Percentiles rank a stretch among this genome's conserved stretches.
phyloP scores from a whole-genome alignment of 2,329 filamentous ascomycete genomes.

The Waltergamsia citrina region DNA sequence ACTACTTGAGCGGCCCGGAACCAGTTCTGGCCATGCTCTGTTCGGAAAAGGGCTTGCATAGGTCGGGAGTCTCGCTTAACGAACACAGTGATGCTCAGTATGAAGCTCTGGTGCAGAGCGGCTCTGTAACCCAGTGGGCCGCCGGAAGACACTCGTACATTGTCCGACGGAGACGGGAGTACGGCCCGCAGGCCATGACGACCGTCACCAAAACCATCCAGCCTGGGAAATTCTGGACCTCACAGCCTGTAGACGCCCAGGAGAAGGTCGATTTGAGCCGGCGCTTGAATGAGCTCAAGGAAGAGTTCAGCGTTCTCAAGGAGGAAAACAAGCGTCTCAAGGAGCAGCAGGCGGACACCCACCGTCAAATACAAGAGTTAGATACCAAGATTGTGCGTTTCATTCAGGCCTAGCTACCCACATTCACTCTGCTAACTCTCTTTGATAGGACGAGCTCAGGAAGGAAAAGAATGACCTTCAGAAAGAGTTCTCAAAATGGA shows the following conservation, averaged over 20 bases:
- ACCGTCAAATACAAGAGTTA: slow-evolving; percentile 31
- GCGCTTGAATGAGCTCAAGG: slow-evolving; percentile 32
- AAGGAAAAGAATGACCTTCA: slow-evolving; percentile 60
- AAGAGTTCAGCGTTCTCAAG: slow-evolving; percentile 23
- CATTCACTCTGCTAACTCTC: neutral
- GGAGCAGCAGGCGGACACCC: slow-evolving; percentile 28
- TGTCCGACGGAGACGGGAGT: slow-evolving; percentile 66
- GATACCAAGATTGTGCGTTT: slow-evolving; percentile 24
- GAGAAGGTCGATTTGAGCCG: slow-evolving; percentile 53
- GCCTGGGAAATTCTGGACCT: slow-evolving; percentile 62
- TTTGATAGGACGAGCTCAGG: slow-evolving; percentile 35
- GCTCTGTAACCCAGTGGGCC: slow-evolving; percentile 59
- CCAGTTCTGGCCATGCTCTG: slow-evolving; percentile 85
- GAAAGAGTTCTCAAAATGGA: slow-evolving; percentile 53
- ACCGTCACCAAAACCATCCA: slow-evolving; percentile 54
- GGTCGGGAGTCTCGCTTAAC: slow-evolving; percentile 52
- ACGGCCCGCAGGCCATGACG: slow-evolving; percentile 64
- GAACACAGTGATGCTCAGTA: slow-evolving; percentile 61
- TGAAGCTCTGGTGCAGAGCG: slow-evolving; percentile 47
- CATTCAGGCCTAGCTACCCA: neutral
- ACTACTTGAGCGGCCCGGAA: slow-evolving; percentile 72
- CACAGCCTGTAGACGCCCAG: slow-evolving; percentile 61
- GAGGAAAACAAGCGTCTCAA: slow-evolving; percentile 21
- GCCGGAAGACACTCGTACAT: slow-evolving; percentile 54
- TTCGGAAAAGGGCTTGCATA: slow-evolving; percentile 58